Conservation (phyloP, 805 yeast species). For the Myxozyma nipponensis region DNA sequence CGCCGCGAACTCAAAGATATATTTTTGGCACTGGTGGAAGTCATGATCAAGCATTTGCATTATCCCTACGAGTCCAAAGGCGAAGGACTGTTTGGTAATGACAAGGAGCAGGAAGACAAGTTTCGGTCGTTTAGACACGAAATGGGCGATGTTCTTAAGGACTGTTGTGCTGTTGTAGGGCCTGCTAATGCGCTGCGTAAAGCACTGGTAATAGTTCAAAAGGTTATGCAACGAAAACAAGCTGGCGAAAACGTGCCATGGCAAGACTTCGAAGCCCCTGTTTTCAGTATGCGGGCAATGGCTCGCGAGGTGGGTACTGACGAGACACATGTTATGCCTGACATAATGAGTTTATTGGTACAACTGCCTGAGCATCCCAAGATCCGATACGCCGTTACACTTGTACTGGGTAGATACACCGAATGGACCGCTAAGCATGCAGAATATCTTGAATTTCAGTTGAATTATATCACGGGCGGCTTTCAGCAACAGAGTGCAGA, state of each 20-base stretch:
- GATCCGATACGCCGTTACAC: slow-evolving; percentile 85
- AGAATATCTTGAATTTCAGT: slow-evolving; percentile 71
- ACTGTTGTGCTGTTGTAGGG: slow-evolving; percentile 89
- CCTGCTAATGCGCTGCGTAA: slow-evolving; percentile 62
- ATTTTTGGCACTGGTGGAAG: slow-evolving; percentile 54
- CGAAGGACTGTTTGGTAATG: slow-evolving; percentile 55
- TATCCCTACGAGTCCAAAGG: slow-evolving; percentile 58
- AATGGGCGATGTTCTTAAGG: slow-evolving; percentile 96
- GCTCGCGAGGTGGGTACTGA: slow-evolving; percentile 76
- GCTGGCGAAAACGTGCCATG: slow-evolving; percentile 49
- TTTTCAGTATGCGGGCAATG: slow-evolving; percentile 88
- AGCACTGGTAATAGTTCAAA: slow-evolving; percentile 61
- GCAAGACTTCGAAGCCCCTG: slow-evolving; percentile 88
- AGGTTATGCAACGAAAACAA: slow-evolving; percentile 36
- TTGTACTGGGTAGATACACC: slow-evolving; percentile 93
- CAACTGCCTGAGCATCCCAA: slow-evolving; percentile 80
- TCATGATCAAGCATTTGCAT: slow-evolving; percentile 64
- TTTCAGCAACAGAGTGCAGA: slow-evolving; percentile 47
- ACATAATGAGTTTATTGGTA: slow-evolving; percentile 63
- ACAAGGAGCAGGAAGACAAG: slow-evolving; percentile 82
- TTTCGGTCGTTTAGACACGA: slow-evolving; percentile 92
- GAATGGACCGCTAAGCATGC: slow-evolving; percentile 92
- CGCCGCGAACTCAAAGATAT: slow-evolving; percentile 50
- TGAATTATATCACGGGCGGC: slow-evolving; percentile 78
- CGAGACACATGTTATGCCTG: slow-evolving; percentile 68